Percentiles rank a stretch among this genome's conserved stretches.
phyloP scores from a whole-genome alignment of 306 rosid species.

The Glycine soja region DNA sequence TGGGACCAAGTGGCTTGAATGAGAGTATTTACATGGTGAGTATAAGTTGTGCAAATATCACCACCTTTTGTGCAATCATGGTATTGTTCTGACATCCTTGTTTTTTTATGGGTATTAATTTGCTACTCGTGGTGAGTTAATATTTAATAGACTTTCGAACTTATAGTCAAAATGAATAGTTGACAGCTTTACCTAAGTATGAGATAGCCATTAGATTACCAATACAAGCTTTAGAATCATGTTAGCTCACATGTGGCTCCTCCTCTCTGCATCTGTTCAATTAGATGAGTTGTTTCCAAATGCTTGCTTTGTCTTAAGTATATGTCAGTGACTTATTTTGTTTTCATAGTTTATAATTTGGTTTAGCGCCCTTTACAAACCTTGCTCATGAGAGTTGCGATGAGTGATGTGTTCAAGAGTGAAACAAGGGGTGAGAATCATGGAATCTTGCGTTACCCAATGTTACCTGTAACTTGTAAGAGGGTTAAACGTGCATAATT shows the following conservation, averaged over 20 bases:
- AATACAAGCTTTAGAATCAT: neutral
- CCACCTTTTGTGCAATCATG: neutral
- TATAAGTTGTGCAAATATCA: neutral
- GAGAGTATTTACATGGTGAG: neutral
- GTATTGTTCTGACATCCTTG: neutral
- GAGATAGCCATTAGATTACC: neutral
- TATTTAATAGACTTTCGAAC: neutral
- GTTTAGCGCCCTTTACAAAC: neutral
- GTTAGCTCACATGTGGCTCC: neutral
- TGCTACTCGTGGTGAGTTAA: neutral
- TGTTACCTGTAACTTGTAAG: too few relatives aligned
- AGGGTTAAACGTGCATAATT: neutral
- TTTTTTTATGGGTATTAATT: neutral
- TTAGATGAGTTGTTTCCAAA: neutral
- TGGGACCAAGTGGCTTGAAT: neutral
- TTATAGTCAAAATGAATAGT: too few relatives aligned
- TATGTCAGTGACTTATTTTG: neutral
- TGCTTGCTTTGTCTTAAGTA: neutral
- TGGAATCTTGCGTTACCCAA: neutral
- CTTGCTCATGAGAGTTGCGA: neutral
- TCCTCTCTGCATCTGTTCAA: neutral
- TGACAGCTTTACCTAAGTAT: neutral
- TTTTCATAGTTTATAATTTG: constrained; percentile 1
- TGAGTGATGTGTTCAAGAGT: neutral
- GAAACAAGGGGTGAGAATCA: neutral